A percentile compares a stretch with the other conserved stretches of the same genome.
phyloP scores from a whole-genome alignment of 768 basidiomycete genomes.

The Serendipita sp. region DNA sequence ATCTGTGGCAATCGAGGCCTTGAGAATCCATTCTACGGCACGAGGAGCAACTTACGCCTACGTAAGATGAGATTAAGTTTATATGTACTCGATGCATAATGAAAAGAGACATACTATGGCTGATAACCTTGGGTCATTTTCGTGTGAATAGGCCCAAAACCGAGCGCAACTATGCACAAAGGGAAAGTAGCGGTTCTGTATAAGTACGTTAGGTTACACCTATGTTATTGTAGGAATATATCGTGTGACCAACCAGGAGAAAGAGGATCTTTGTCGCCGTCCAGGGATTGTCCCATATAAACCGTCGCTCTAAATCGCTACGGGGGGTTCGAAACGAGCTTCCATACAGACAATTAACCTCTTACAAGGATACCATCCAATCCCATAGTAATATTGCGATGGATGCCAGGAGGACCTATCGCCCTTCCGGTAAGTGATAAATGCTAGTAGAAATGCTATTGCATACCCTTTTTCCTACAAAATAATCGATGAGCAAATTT shows the following conservation, averaged over 20 bases:
- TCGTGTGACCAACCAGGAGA: not conserved
- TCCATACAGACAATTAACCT: not conserved
- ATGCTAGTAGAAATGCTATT: not conserved
- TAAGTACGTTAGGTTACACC: not conserved
- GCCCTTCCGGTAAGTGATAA: not conserved
- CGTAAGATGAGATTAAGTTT: not conserved
- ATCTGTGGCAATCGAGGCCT: not conserved
- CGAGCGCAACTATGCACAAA: not conserved
- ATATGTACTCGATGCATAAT: not conserved
- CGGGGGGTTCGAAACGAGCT: not conserved
- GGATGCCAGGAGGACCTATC: not conserved
- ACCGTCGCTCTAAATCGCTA: not conserved
- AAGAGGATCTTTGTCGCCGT: not conserved
- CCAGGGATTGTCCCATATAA: not conserved
- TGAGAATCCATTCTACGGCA: not conserved
- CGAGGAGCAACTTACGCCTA: not conserved
- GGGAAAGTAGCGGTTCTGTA: slow-evolving; percentile 2
- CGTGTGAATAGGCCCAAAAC: not conserved
- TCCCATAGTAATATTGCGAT: not conserved
- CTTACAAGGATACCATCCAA: not conserved
- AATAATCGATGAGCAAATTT: not conserved
- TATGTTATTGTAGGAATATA: not conserved
- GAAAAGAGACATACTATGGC: not conserved
- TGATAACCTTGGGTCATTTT: not conserved
- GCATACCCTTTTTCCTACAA: not conserved